phyloP scores from a whole-genome alignment of 2,329 filamentous ascomycete genomes.

The Botrytis galanthina region DNA sequence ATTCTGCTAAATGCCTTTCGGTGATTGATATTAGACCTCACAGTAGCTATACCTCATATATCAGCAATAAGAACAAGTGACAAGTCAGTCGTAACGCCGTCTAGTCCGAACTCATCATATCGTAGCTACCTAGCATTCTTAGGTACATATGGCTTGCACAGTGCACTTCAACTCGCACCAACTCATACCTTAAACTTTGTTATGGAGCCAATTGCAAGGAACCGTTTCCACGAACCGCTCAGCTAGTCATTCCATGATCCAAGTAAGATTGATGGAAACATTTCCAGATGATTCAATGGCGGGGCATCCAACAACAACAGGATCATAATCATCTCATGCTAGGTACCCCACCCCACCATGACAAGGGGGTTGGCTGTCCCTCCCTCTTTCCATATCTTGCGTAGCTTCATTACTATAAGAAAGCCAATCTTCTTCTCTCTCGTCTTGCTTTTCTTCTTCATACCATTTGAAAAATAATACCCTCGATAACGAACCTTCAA shows the following conservation, averaged over 20 bases:
- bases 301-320: slow-evolving; percentile 12
- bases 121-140: neutral
- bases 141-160: neutral
- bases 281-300: slow-evolving; percentile 5
- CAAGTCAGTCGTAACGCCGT: slow-evolving; percentile 2
- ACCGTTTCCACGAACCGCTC: neutral
- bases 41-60: neutral
- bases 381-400: slow-evolving; percentile 11
- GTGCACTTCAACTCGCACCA: neutral
- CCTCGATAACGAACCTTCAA: neutral
- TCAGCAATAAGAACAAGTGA: neutral
- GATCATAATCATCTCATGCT: neutral
- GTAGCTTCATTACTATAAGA: neutral
- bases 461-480: slow-evolving; percentile 2
- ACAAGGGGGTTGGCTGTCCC: neutral
- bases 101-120: neutral
- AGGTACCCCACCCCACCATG: slow-evolving; percentile 8
- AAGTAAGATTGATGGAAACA: neutral
- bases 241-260: neutral
- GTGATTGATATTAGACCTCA: neutral
- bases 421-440: neutral
- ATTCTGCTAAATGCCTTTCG: neutral
- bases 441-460: neutral
- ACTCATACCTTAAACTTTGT: neutral
- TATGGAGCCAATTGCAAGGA: slow-evolving; percentile 10